These are phyloP conservation scores for Mycogone perniciosa DNA, from an alignment of 2,329 filamentous ascomycete genomes.

Conservation along the genomic window DNA sequence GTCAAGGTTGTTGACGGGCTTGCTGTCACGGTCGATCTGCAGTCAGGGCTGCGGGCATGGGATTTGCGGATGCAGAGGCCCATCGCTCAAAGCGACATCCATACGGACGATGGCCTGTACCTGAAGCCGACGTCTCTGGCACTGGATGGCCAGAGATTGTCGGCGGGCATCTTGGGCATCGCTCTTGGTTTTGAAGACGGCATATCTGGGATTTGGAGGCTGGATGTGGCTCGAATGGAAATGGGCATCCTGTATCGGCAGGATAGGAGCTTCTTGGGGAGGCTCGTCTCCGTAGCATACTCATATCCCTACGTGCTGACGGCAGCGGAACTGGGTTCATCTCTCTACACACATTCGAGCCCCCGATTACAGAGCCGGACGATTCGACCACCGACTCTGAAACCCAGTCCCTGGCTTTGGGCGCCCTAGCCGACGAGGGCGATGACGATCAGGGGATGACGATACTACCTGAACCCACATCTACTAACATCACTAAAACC, in stretches of 20 bases:
- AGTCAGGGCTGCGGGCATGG: conserved; percentile 72
- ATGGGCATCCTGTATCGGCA: conserved; percentile 53
- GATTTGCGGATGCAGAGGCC: conserved; percentile 57
- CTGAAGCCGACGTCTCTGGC: conserved; percentile 56
- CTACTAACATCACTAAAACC: conserved; percentile 75
- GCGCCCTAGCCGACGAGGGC: not conserved
- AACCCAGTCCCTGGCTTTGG: not conserved
- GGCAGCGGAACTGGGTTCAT: conserved; percentile 69
- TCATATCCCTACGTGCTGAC: conserved; percentile 71
- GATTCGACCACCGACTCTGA: not conserved
- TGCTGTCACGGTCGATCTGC: conserved; percentile 67
- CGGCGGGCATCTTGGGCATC: conserved; percentile 47
- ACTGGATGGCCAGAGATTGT: conserved; percentile 49
- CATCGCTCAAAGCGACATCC: conserved; percentile 44
- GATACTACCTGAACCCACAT: conserved; percentile 19
- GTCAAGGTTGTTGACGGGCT: conserved; percentile 72
- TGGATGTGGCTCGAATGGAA: conserved; percentile 39
- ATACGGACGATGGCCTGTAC: conserved; percentile 16
- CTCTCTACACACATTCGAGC: conserved; percentile 65
- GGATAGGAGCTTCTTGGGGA: conserved; percentile 54
- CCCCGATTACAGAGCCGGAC: conserved; percentile 4
- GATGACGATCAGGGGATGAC: not conserved
- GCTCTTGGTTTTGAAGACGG: conserved; percentile 67
- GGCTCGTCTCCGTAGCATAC: conserved; percentile 64
- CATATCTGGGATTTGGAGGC: conserved; percentile 61